phyloP scores from a whole-genome alignment of 495 filamentous ascomycete genomes.

The Wilcoxina mikolae region DNA sequence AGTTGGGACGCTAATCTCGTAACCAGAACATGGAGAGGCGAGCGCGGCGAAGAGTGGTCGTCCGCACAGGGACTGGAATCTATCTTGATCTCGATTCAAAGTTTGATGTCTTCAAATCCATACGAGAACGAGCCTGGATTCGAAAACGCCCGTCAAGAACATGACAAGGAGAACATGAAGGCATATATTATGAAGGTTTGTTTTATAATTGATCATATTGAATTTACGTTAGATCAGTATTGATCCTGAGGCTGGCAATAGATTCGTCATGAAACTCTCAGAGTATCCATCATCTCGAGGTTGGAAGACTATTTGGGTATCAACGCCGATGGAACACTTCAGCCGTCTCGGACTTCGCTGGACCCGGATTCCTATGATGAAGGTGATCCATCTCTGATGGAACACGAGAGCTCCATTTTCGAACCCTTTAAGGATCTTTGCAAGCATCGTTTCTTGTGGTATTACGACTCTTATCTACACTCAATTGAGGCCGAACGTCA shows the following conservation, averaged over 20 bases:
- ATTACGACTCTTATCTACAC: conserved; percentile 70
- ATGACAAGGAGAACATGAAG: conserved; percentile 59
- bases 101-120: conserved; percentile 81
- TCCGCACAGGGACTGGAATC: conserved; percentile 91
- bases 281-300: conserved; percentile 71
- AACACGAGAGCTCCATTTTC: conserved; percentile 40
- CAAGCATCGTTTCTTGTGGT: conserved; percentile 92
- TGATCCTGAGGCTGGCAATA: conserved; percentile 25
- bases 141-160: conserved; percentile 51
- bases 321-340: conserved; percentile 36
- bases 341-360: conserved; percentile 26
- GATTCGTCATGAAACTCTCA: conserved; percentile 84
- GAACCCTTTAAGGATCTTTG: conserved; percentile 78
- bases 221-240: not conserved
- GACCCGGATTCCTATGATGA: conserved; percentile 41
- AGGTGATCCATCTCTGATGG: conserved; percentile 37
- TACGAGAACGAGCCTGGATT: conserved; percentile 95
- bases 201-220: too few species aligned
- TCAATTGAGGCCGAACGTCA: conserved; percentile 49
- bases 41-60: conserved; percentile 85
- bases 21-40: conserved; percentile 77
- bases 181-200: conserved; percentile 75
- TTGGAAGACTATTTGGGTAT: conserved; percentile 68
- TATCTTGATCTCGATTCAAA: conserved; percentile 88
- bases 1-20: not conserved